phyloP scores from a whole-genome alignment of 169 alveolate species.

The Amoebophrya sp. region DNA sequence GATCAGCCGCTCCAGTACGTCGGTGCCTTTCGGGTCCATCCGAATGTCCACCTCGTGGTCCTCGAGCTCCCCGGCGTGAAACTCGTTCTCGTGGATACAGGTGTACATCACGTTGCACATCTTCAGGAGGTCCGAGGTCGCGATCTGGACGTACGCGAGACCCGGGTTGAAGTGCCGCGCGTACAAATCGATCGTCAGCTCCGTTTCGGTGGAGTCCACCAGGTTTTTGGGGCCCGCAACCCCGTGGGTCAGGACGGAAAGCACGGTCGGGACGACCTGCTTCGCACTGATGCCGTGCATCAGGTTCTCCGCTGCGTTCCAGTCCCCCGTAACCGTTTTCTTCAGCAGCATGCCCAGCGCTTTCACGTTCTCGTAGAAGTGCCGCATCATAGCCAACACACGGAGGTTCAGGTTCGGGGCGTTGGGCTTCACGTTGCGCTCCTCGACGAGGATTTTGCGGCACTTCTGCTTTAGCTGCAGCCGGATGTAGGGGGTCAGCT shows the following conservation, averaged over 20 bases:
- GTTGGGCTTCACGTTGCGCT: too few species aligned
- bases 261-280: neutral
- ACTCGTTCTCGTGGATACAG: neutral
- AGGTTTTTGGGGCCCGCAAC: neutral
- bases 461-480: neutral
- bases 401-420: too few species aligned
- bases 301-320: neutral
- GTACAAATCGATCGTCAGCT: conserved; percentile 17
- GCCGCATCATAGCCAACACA: neutral
- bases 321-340: neutral
- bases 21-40: neutral
- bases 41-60: neutral
- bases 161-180: conserved; percentile 20
- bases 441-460: neutral
- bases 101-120: neutral
- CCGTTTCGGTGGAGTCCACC: neutral
- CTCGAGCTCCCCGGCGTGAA: neutral
- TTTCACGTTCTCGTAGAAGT: neutral
- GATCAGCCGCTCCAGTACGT: neutral
- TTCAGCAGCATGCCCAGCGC: neutral
- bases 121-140: neutral
- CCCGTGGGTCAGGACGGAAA: neutral
- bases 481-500: neutral
- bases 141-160: neutral
- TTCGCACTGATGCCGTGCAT: neutral